phyloP scores from a whole-genome alignment of 495 filamentous ascomycete genomes.

The Articulospora tetracladia region DNA sequence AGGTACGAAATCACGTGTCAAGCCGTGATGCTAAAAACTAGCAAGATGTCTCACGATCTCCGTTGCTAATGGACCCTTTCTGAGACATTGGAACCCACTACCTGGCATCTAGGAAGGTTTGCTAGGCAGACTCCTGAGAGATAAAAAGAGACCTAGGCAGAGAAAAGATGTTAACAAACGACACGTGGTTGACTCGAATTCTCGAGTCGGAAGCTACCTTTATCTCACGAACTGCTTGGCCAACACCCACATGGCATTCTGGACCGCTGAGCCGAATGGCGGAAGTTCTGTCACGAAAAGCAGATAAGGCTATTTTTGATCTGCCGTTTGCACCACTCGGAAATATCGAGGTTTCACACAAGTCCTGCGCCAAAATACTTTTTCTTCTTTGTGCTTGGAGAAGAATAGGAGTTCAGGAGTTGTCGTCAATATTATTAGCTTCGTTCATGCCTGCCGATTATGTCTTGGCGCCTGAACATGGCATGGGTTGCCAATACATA shows the following conservation, averaged over 20 bases:
- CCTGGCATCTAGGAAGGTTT: too few relatives aligned
- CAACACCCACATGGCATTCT: background rate
- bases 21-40: too few relatives aligned
- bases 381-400: background rate
- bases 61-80: background rate
- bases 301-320: background rate
- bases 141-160: background rate
- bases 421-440: background rate
- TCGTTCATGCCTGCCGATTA: too few relatives aligned
- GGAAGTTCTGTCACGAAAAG: background rate
- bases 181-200: background rate
- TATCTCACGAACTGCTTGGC: background rate
- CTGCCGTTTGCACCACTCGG: background rate
- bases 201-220: background rate
- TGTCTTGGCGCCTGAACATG: too few relatives aligned
- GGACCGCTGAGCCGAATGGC: too few relatives aligned
- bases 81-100: background rate
- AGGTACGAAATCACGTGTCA: background rate
- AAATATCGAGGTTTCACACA: background rate
- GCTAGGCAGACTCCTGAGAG: background rate
- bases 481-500: too few relatives aligned
- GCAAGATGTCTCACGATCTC: background rate
- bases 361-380: background rate
- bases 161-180: background rate
- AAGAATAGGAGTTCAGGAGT: background rate